Base-by-base conservation (phyloP, 2,329 filamentous ascomycete genomes). In the Pseudogymnoascus sp. region DNA sequence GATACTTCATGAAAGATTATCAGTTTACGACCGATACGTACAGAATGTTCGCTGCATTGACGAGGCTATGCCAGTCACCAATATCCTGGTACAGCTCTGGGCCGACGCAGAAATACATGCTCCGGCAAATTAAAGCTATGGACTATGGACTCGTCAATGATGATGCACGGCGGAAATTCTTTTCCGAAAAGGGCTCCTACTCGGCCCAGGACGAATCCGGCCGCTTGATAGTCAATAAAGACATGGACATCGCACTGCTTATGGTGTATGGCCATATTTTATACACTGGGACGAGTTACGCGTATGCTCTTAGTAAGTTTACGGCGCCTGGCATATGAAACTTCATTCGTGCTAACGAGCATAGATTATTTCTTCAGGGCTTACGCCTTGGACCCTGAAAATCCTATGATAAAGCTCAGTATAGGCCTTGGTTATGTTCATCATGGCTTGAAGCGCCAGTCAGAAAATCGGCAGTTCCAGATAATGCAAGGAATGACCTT, bases 221-320 rank as follows among this genome's bases (percentile, higher is more conserved):
- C 61, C 68, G 71, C 66, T 43, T 65, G 5, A 63, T 72, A 8
- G 62, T 72, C 26, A 74, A 72, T 38, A 59, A 66, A 5, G 72
- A 74, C 59, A 68, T 96, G 66, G 93, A 98, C 72, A 84, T 92
- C 6, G 89, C 88, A 26, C 81, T 98, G 8, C 82, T 99, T 11
- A 89, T 93, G 73, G 82, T 96, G 0, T 98, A 97, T 72, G 95
- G 90, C 0, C 90, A 98, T 72, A 91, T 97, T 65, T 81, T 97
- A 4, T 92, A 91, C 70, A 88, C 88, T 0, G 91, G 91, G 2
- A 90, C 88, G 60, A 91, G 88, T 68, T 96, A 95, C 75, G 86
- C 87, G 12, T 90, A 89, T 69, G 90, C 95, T 0, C 78, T 98
- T 35, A 93, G 88, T 86, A 76, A 68, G 77, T 60, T 33, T 35